A percentile compares a stretch with the other conserved stretches of the same genome.
phyloP scores from a whole-genome alignment of 1,284 basidiomycete genomes.

The Fomitopsis betulina region DNA sequence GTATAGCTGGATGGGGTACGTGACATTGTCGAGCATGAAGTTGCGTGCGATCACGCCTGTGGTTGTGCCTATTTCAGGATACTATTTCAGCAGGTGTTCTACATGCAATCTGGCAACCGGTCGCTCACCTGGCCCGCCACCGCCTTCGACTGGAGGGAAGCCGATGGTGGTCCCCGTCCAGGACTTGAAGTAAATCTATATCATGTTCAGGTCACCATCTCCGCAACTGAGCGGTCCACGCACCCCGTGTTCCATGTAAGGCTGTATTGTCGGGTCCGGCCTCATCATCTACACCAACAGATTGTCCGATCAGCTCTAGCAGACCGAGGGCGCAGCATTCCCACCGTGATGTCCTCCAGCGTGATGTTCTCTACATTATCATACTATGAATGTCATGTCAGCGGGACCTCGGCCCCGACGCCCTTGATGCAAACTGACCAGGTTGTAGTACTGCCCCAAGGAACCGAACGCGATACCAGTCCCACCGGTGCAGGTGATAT shows the following conservation, averaged over 20 bases:
- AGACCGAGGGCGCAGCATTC: slow-evolving; percentile 2
- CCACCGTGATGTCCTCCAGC: slow-evolving; percentile 46
- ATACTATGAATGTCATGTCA: slow-evolving; percentile 25
- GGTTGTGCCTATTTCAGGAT: slow-evolving; percentile 35
- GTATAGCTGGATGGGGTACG: slow-evolving; percentile 42
- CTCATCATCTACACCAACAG: slow-evolving; percentile 36
- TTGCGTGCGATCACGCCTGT: slow-evolving; percentile 45
- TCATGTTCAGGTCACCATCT: background rate
- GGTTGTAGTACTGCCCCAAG: slow-evolving; percentile 53
- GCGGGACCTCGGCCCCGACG: background rate
- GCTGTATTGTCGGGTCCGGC: slow-evolving; percentile 43
- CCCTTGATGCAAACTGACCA: slow-evolving; percentile 30
- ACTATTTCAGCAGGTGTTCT: background rate
- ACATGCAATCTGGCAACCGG: background rate
- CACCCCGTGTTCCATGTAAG: slow-evolving; percentile 50
- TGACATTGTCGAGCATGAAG: slow-evolving; percentile 44
- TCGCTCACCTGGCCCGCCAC: slow-evolving; percentile 45
- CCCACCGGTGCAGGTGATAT: slow-evolving; percentile 56
- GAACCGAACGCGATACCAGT: slow-evolving; percentile 65
- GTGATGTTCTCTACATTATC: slow-evolving; percentile 56
- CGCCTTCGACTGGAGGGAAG: slow-evolving; percentile 57
- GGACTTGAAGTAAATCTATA: slow-evolving; percentile 59
- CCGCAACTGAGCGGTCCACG: slow-evolving; percentile 14
- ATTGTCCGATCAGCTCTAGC: background rate
- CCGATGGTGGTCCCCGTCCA: slow-evolving; percentile 56